Evolutionary conservation across 148 eudicot species (phyloP).

Genomic region (Heliamphora exappendiculata): DNA sequence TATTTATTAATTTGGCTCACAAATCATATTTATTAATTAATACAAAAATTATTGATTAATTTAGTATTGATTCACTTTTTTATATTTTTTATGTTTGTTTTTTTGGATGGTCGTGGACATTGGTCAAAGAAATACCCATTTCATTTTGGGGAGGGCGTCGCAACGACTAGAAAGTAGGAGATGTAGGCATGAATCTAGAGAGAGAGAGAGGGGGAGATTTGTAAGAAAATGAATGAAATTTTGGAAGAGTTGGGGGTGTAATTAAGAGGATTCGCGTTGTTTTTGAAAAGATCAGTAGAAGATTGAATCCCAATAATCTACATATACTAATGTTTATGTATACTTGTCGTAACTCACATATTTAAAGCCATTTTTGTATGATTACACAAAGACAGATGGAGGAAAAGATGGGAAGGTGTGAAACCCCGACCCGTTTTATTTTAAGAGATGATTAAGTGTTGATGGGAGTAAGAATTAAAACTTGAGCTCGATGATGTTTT

Average conservation of each 20-base stretch:
- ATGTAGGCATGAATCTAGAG: constrained; percentile 7
- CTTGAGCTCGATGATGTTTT: no score
- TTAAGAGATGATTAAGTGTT: no score
- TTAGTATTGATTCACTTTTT: no score
- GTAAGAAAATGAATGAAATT: constrained; percentile 8
- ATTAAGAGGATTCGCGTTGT: constrained; percentile 6
- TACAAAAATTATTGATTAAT: no score
- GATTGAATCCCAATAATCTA: neutral
- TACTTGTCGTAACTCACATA: constrained; percentile 3
- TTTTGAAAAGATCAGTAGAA: neutral
- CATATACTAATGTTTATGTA: neutral
- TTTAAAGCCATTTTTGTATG: constrained; percentile 5
- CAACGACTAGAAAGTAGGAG: constrained; percentile 12
- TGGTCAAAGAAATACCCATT: neutral
- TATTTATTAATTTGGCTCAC: no score
- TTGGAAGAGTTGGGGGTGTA: neutral
- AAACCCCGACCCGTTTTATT: no score
- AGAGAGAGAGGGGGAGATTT: neutral
- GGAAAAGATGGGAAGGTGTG: neutral
- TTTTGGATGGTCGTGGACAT: neutral
- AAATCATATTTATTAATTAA: no score
- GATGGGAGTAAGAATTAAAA: no score
- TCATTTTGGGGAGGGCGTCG: neutral
- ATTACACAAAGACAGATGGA: neutral
- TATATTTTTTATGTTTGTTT: no score